phyloP scores from a whole-genome alignment of 2,329 filamentous ascomycete species.

The Talaromyces sp. region DNA sequence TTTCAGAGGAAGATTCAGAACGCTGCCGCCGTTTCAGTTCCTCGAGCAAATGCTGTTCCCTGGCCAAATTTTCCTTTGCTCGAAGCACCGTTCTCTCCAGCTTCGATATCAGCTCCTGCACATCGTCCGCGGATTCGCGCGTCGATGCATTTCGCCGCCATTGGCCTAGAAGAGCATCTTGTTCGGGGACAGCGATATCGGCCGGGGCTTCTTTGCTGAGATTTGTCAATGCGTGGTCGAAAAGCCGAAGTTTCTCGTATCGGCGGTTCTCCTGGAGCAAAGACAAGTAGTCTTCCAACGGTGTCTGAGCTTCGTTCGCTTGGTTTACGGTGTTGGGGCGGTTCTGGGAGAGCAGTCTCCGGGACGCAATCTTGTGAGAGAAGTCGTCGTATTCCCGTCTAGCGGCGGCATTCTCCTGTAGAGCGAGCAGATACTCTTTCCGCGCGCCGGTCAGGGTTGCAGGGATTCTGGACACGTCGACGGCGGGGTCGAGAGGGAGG shows the following conservation, averaged over 20 bases:
- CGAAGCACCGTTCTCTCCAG: slow-evolving; percentile 34
- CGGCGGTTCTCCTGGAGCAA: slow-evolving; percentile 42
- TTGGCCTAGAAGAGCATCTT: slow-evolving; percentile 11
- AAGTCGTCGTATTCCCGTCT: slow-evolving; percentile 31
- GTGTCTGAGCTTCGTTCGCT: slow-evolving; percentile 10
- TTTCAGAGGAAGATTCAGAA: background rate
- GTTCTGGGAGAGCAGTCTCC: slow-evolving; percentile 18
- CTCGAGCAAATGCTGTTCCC: slow-evolving; percentile 29
- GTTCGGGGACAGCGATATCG: background rate
- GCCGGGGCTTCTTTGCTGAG: slow-evolving; percentile 19
- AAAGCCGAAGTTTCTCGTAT: slow-evolving; percentile 41
- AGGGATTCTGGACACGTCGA: slow-evolving; percentile 29
- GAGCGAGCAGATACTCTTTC: slow-evolving; percentile 40
- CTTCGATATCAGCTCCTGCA: slow-evolving; percentile 31
- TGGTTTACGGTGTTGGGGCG: slow-evolving; percentile 9
- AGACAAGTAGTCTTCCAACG: slow-evolving; percentile 34
- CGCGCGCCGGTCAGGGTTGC: slow-evolving; percentile 38
- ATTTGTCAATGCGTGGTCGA: slow-evolving; percentile 41
- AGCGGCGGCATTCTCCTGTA: slow-evolving; percentile 38
- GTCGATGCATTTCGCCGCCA: slow-evolving; percentile 14
- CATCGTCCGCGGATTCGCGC: slow-evolving; percentile 13
- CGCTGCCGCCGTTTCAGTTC: slow-evolving; percentile 21
- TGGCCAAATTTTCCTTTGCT: slow-evolving; percentile 30
- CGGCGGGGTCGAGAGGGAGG: slow-evolving; percentile 25
- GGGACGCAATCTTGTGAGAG: slow-evolving; percentile 25